Evolutionary conservation across 179 eudicot genomes (phyloP), one percentile per base, ranked within the genome.

Genomic region (Gypsophila paniculata): DNA sequence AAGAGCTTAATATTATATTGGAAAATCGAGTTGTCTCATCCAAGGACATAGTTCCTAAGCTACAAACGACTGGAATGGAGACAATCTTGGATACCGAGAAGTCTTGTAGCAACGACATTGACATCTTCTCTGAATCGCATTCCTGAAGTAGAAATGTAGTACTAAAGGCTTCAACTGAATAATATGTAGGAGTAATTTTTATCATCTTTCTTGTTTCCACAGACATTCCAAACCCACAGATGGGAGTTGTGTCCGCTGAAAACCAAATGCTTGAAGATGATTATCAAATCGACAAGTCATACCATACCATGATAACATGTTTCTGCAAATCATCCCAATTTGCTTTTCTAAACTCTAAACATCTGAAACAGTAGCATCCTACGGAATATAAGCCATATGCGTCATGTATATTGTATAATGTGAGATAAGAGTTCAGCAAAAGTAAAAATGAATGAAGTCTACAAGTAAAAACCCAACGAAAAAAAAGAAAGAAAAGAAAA

Each of bases 1-100:
- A 86, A 74, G 88, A 93, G 78, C 80, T 89, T 78, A 83, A 79
- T 74, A 81, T 77, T 73, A 82, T 88, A 80, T 67, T 88, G 58
- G 75, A 66, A 34, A 79, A 79, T 58, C 89, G 86, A 54, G 83
- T 81, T 2, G 55, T 86, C 62, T 68, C 85, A n/a, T n/a, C 79
- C 70, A 82, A 76, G 70, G 83, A 86, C 17, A 69, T 84, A 71
- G 76, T 82, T 75, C 74, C 83, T 66, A 75, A 78, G 73, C 61
- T 75, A 51, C 73, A 76, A 68, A 78, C 76, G 25, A 72, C 72
- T 42, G 65, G 65, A 48, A 53, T 36, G 25, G 51, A 23, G 39
- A 34, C 32, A 52, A 68, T 58, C 11, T 69, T 25, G 38, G 14
- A 59, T 39, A 70, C 52, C 34, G 72, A 67, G 25, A 75, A 69